These are phyloP conservation scores for Collybia sordida DNA, from an alignment of 768 basidiomycete genomes.

Conservation along the genomic window DNA sequence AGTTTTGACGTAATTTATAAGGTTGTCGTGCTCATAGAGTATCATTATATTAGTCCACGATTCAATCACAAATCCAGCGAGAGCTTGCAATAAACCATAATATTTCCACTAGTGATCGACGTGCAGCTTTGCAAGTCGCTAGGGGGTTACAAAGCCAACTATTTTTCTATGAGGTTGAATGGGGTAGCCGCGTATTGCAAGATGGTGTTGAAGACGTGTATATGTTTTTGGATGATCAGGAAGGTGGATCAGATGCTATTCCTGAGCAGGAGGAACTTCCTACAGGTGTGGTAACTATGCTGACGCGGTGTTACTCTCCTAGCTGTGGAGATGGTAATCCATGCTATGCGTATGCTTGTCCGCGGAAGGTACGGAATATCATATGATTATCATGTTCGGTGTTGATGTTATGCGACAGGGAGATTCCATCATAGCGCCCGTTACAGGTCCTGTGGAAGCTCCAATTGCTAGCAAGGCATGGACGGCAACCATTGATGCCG, in stretches of 20 bases:
- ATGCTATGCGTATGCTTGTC: slow-evolving; percentile 86
- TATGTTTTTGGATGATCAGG: slow-evolving; percentile 85
- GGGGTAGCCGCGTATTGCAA: slow-evolving; percentile 78
- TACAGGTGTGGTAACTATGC: slow-evolving; percentile 85
- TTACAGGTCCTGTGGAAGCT: slow-evolving; percentile 28
- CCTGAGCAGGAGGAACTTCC: slow-evolving; percentile 72
- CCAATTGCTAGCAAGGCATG: slow-evolving; percentile 37
- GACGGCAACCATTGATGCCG: slow-evolving; percentile 43
- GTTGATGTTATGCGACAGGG: slow-evolving; percentile 19
- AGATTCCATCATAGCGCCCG: slow-evolving; percentile 25
- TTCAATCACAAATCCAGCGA: slow-evolving; percentile 83
- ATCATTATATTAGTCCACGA: slow-evolving; percentile 61
- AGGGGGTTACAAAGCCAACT: slow-evolving; percentile 89
- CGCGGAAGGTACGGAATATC: slow-evolving; percentile 49
- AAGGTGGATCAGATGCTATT: slow-evolving; percentile 58
- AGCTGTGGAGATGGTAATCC: slow-evolving; percentile 77
- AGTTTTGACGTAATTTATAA: slow-evolving; percentile 26
- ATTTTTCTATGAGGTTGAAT: slow-evolving; percentile 97
- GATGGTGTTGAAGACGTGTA: slow-evolving; percentile 94
- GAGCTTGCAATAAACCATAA: slow-evolving; percentile 78
- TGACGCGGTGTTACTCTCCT: slow-evolving; percentile 89
- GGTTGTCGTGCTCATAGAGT: neutral
- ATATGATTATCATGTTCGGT: neutral
- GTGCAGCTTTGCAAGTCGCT: slow-evolving; percentile 84
- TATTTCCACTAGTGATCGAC: slow-evolving; percentile 73